phyloP scores from a whole-genome alignment of 2,329 filamentous ascomycete species.

The Pseudopithomyces chartarum region DNA sequence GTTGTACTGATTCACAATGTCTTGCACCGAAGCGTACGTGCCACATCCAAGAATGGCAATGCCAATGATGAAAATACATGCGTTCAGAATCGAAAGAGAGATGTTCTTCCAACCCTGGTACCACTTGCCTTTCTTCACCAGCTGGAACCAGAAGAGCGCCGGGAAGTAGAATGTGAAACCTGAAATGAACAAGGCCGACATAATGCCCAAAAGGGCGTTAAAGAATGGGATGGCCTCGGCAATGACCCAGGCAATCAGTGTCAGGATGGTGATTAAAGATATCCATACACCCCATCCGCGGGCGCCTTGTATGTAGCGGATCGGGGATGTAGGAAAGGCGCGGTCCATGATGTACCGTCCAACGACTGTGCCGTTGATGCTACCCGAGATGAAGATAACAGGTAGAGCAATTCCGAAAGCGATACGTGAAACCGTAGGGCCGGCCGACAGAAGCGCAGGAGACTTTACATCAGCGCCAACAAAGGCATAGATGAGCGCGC shows the following conservation, averaged over 20 bases:
- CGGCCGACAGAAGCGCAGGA: slow-evolving; percentile 70
- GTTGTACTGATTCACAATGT: slow-evolving; percentile 50
- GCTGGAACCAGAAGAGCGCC: slow-evolving; percentile 44
- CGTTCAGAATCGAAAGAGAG: slow-evolving; percentile 32
- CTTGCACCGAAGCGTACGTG: slow-evolving; percentile 51
- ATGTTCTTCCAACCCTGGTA: slow-evolving; percentile 40
- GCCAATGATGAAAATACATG: slow-evolving; percentile 34
- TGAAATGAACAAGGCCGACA: slow-evolving; percentile 65
- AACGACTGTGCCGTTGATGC: slow-evolving; percentile 73
- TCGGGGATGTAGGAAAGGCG: slow-evolving; percentile 62
- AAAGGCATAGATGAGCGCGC: slow-evolving; percentile 71
- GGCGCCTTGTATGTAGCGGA: slow-evolving; percentile 45
- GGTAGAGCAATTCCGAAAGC: slow-evolving; percentile 75
- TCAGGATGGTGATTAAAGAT: slow-evolving; percentile 60
- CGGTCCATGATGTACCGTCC: slow-evolving; percentile 68
- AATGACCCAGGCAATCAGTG: slow-evolving; percentile 70
- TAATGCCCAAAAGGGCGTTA: slow-evolving; percentile 69
- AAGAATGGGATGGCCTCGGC: slow-evolving; percentile 74
- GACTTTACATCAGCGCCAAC: slow-evolving; percentile 65
- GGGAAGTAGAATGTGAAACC: slow-evolving; percentile 66
- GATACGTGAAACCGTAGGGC: slow-evolving; percentile 63
- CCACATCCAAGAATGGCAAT: slow-evolving; percentile 44
- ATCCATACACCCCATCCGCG: slow-evolving; percentile 61
- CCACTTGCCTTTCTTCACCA: slow-evolving; percentile 53
- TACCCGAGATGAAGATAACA: slow-evolving; percentile 73